phyloP scores from a whole-genome alignment of 1,284 basidiomycete genomes.

The Puccinia sorghi region DNA sequence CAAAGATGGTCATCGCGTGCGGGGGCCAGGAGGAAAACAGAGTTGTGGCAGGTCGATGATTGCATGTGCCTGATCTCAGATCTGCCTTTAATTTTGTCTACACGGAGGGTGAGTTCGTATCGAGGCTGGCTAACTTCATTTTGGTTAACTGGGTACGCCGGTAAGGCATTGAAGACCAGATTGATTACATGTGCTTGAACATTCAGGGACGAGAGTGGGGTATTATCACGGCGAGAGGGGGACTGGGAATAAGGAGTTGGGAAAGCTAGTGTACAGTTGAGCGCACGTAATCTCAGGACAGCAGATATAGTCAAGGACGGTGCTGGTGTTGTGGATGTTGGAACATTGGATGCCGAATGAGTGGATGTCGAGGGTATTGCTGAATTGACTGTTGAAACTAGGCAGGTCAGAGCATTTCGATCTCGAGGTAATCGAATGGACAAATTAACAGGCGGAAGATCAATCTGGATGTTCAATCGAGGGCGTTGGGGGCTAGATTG shows the following conservation, averaged over 20 bases:
- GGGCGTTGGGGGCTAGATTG: neutral
- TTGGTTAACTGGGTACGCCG: neutral
- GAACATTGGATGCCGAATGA: neutral
- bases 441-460: slow-evolving; percentile 21
- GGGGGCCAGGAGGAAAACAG: slow-evolving; percentile 20
- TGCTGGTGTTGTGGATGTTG: neutral
- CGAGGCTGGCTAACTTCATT: neutral
- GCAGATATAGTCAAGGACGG: slow-evolving; percentile 2
- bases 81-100: slow-evolving; percentile 28
- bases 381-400: neutral
- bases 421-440: slow-evolving; percentile 22
- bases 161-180: neutral
- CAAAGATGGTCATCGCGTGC: slow-evolving; percentile 18
- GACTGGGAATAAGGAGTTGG: neutral
- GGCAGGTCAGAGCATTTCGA: slow-evolving; percentile 16
- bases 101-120: slow-evolving; percentile 1
- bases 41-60: neutral
- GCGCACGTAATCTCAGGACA: neutral
- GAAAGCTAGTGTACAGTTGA: slow-evolving; percentile 14
- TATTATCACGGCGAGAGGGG: neutral
- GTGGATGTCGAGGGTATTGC: slow-evolving; percentile 10
- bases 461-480: slow-evolving; percentile 34
- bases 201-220: slow-evolving; percentile 15
- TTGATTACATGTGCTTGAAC: neutral
- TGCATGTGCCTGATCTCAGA: neutral